Conservation (phyloP, 345 rosid genomes). For the Syzygium aqueum region DNA sequence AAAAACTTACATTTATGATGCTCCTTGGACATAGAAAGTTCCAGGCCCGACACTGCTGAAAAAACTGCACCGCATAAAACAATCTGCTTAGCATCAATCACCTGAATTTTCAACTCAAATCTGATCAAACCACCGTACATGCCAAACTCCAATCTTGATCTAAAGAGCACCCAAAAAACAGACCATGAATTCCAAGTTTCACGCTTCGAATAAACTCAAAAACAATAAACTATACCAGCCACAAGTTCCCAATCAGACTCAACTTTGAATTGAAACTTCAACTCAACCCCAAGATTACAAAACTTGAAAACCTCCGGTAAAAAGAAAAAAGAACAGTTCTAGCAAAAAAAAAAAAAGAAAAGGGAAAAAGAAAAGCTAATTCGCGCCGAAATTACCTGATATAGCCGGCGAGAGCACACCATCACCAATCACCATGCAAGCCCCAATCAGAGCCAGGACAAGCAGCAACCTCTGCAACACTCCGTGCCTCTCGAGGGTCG, state of each 20-base stretch:
- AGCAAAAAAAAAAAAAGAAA: background rate
- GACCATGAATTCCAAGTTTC: background rate
- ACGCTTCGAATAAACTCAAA: background rate
- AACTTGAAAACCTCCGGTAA: background rate
- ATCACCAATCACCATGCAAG: constrained; percentile 97
- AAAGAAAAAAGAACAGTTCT: background rate
- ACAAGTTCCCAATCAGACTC: background rate
- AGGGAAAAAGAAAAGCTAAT: background rate
- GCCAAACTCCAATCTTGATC: background rate
- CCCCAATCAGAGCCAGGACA: constrained; percentile 73
- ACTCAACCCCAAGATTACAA: background rate
- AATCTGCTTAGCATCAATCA: background rate
- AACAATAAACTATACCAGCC: background rate
- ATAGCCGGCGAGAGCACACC: constrained; percentile 68
- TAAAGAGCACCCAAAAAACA: background rate
- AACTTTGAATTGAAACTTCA: background rate
- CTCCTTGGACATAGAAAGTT: constrained; percentile 63
- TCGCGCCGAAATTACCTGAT: constrained; percentile 38
- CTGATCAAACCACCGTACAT: background rate
- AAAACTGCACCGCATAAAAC: constrained; percentile 42
- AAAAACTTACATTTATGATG: constrained; percentile 68
- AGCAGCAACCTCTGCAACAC: constrained; percentile 73
- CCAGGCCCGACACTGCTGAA: constrained; percentile 89
- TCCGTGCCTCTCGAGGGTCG: constrained; percentile 50
- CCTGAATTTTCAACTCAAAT: background rate